phyloP scores from a whole-genome alignment of 306 rosid species.

The Amphicarpaea edgeworthii region DNA sequence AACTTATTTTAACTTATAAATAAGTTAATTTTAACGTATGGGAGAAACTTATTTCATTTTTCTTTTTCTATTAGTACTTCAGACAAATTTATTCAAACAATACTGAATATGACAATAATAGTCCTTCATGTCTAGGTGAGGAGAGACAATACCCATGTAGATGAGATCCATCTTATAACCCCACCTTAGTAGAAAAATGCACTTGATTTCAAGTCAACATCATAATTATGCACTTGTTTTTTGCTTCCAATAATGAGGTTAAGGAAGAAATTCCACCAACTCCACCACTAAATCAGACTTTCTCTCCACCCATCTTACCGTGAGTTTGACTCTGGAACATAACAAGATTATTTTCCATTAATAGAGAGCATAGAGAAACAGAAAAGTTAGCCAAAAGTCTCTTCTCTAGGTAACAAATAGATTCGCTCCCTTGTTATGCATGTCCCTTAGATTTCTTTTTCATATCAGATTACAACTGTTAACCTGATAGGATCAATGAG shows the following conservation, averaged over 20 bases:
- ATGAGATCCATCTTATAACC: not conserved
- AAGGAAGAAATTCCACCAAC: slow-evolving; percentile 21
- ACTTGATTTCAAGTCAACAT: slow-evolving; percentile 17
- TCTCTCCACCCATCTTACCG: not conserved
- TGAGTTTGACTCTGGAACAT: not conserved
- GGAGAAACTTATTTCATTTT: too few relatives aligned
- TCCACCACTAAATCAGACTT: not conserved
- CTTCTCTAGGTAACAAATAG: slow-evolving; percentile 10
- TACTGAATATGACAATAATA: too few relatives aligned
- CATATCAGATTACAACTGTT: not conserved
- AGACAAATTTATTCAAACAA: too few relatives aligned
- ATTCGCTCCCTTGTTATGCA: not conserved
- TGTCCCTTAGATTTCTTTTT: not conserved
- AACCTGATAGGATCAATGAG: not conserved
- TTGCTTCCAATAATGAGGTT: not conserved
- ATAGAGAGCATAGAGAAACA: not conserved
- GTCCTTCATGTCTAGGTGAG: too few relatives aligned
- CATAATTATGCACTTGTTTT: slow-evolving; percentile 12
- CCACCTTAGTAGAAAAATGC: not conserved
- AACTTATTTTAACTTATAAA: too few relatives aligned
- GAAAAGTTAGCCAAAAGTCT: not conserved
- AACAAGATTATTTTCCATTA: slow-evolving; percentile 6
- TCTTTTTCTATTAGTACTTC: too few relatives aligned
- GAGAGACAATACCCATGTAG: not conserved
- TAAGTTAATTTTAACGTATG: too few relatives aligned